Percentiles rank a stretch among this genome's conserved stretches.
These are phyloP conservation scores for Cercophora newfieldiana DNA, from an alignment of 495 filamentous ascomycete species.

Conservation along the genomic window DNA sequence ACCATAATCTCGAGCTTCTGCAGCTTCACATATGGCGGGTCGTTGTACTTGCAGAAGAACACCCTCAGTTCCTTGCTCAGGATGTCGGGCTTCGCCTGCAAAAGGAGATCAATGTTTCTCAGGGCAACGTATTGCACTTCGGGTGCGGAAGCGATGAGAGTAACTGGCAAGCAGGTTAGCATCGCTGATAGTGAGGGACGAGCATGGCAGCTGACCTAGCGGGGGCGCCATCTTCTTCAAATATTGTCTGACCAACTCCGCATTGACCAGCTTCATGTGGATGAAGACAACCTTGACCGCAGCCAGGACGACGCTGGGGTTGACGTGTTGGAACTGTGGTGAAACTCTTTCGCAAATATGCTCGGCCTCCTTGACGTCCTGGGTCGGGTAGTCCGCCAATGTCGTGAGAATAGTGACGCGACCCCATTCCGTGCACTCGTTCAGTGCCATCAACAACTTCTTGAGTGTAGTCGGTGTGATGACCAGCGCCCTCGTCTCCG, in stretches of 20 bases:
- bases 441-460: constrained; percentile 70
- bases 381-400: constrained; percentile 80
- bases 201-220: constrained; percentile 58
- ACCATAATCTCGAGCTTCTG: constrained; percentile 99
- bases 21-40: constrained; percentile 95
- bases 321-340: constrained; percentile 98
- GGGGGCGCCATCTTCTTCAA: constrained; percentile 98
- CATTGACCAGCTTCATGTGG: constrained; percentile 84
- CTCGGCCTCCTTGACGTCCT: constrained; percentile 91
- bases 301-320: constrained; percentile 92
- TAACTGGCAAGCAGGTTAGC: constrained; percentile 62
- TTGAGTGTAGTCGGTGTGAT: constrained; percentile 42
- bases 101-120: constrained; percentile 89
- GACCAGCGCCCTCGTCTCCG: constrained; percentile 82
- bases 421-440: constrained; percentile 99
- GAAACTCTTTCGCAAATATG: constrained; percentile 97
- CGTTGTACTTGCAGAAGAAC: constrained; percentile 99
- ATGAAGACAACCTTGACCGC: constrained; percentile 98
- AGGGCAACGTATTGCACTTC: constrained; percentile 98
- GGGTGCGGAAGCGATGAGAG: constrained; percentile 89
- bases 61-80: constrained; percentile 95
- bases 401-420: constrained; percentile 90
- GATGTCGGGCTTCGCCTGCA: constrained; percentile 95
- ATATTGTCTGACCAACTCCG: constrained; percentile 77
- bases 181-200: not conserved